phyloP scores from a whole-genome alignment of 1,284 basidiomycete species.

The Puccinia coronata region DNA sequence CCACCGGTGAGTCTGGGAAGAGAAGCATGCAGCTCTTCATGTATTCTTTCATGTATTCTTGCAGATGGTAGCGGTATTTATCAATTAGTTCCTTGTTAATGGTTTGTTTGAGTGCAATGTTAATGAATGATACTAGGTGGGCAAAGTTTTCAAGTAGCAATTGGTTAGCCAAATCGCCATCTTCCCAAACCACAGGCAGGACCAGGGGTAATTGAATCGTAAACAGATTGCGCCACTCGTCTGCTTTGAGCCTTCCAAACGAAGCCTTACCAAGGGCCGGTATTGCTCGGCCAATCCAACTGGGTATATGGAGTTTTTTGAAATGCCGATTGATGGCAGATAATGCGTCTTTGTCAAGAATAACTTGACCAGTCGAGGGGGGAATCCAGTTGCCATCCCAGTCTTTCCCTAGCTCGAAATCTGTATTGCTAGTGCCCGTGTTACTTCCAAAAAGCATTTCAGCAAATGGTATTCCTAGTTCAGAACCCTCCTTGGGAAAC shows the following conservation, averaged over 20 bases:
- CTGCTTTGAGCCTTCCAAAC: slow-evolving; percentile 31
- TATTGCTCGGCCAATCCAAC: slow-evolving; percentile 25
- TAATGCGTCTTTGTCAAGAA: slow-evolving; percentile 13
- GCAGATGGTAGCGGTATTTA: not conserved
- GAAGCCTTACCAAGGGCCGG: slow-evolving; percentile 41
- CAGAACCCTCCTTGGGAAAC: not conserved
- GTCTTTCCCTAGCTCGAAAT: slow-evolving; percentile 14
- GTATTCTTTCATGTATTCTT: too few species aligned
- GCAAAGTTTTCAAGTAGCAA: not conserved
- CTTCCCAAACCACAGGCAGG: slow-evolving; percentile 3
- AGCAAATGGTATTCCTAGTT: not conserved
- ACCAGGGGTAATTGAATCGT: slow-evolving; percentile 17
- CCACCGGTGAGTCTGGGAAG: not conserved
- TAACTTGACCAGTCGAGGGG: not conserved
- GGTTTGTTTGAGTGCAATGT: not conserved
- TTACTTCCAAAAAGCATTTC: slow-evolving; percentile 11
- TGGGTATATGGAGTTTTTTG: slow-evolving; percentile 10
- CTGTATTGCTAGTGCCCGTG: not conserved
- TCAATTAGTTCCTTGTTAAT: not conserved
- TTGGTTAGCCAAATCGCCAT: not conserved
- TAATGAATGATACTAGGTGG: slow-evolving; percentile 3
- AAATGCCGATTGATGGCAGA: slow-evolving; percentile 4
- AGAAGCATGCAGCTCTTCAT: not conserved
- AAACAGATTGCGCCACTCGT: too few species aligned
- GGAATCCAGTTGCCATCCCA: slow-evolving; percentile 29